Evolutionary conservation across 2,329 filamentous ascomycete genomes (phyloP).

Genomic region (Aspergillus fijiensis): DNA sequence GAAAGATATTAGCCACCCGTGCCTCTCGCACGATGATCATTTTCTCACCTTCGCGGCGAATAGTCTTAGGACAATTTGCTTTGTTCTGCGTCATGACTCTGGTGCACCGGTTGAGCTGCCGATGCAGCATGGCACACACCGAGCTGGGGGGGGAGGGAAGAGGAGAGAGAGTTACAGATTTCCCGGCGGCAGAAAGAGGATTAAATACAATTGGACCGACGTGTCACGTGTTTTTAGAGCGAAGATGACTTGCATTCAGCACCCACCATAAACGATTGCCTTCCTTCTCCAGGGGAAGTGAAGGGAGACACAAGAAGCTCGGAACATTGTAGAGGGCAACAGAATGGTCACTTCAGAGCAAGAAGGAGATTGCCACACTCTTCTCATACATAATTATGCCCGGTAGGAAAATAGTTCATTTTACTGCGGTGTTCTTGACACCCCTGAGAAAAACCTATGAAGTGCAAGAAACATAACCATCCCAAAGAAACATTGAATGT

Average conservation of each 20-base stretch:
- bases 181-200: neutral
- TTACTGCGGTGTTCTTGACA: neutral
- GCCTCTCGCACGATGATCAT: neutral
- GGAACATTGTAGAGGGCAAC: too few species aligned
- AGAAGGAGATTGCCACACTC: neutral
- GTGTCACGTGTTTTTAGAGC: too few species aligned
- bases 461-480: neutral
- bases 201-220: neutral
- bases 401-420: neutral
- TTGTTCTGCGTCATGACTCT: conserved; percentile 42
- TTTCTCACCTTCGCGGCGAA: conserved; percentile 32
- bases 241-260: too few species aligned
- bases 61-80: conserved; percentile 34
- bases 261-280: too few species aligned
- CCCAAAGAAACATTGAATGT: neutral
- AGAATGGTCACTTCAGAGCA: too few species aligned
- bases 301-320: too few species aligned
- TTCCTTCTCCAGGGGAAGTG: too few species aligned
- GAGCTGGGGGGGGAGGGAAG: too few species aligned
- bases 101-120: neutral
- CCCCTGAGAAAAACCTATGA: neutral
- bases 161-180: too few species aligned
- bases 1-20: conserved; percentile 2
- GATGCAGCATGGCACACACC: neutral
- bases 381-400: neutral